Evolutionary conservation across 2,329 filamentous ascomycete genomes (phyloP).

Genomic region (Paraconiothyrium brasiliense): DNA sequence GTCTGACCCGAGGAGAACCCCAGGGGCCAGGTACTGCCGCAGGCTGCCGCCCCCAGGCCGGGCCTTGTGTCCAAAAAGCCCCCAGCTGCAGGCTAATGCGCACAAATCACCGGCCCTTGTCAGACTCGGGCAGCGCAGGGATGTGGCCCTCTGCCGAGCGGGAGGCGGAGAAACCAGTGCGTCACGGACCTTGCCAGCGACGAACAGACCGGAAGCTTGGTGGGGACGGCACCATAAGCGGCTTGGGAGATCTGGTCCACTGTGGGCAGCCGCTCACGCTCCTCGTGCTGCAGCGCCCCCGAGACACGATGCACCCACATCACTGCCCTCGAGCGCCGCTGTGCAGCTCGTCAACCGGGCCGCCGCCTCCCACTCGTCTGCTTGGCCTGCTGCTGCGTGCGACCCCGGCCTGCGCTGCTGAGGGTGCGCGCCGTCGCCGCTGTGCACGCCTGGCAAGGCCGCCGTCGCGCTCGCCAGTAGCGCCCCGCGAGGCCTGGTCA

Average conservation of each 20-base stretch:
- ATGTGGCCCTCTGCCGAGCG: constrained; percentile 42
- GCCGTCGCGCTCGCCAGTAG: not conserved
- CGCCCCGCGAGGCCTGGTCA: constrained; percentile 8
- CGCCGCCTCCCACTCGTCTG: not conserved
- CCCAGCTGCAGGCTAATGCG: constrained; percentile 40
- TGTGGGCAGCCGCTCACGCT: constrained; percentile 1
- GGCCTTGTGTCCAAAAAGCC: constrained; percentile 29
- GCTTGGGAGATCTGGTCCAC: constrained; percentile 29
- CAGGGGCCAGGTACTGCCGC: constrained; percentile 42
- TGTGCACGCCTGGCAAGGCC: not conserved
- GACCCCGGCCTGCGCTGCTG: not conserved
- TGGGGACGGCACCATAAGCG: constrained; percentile 36
- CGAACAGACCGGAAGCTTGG: constrained; percentile 45
- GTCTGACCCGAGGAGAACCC: constrained; percentile 24
- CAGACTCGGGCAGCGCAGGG: constrained; percentile 39
- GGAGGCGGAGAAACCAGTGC: constrained; percentile 45
- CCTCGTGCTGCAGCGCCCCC: constrained; percentile 7
- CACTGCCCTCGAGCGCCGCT: not conserved
- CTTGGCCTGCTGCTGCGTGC: not conserved
- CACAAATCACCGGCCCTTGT: constrained; percentile 43
- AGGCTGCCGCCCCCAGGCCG: constrained; percentile 24
- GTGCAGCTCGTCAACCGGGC: not conserved
- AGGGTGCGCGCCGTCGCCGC: not conserved
- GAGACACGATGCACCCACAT: constrained; percentile 6
- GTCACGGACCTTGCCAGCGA: constrained; percentile 40